Conservation (phyloP, 2,329 filamentous ascomycete genomes). For the Colletotrichum zoysiae region DNA sequence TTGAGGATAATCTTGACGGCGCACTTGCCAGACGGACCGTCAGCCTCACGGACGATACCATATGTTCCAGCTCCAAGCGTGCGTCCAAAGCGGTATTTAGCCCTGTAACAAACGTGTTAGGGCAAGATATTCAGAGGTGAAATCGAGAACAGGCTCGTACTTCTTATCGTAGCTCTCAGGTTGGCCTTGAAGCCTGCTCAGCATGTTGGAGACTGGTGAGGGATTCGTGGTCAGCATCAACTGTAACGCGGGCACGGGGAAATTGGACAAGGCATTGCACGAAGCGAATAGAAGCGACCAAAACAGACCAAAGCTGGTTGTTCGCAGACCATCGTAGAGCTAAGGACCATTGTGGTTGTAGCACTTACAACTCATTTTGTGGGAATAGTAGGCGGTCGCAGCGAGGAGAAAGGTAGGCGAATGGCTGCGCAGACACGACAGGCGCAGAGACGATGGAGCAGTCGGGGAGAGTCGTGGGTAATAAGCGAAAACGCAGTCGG, state of each 20-base stretch:
- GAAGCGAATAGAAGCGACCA: not conserved
- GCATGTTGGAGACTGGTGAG: constrained; percentile 82
- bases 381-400: constrained; percentile 13
- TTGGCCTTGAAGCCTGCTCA: constrained; percentile 96
- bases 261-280: not conserved
- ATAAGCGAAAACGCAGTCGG: constrained; percentile 30
- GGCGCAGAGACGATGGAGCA: constrained; percentile 21
- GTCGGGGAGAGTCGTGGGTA: constrained; percentile 31
- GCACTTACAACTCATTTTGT: constrained; percentile 57
- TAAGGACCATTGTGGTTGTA: not conserved
- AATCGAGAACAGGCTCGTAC: constrained; percentile 61
- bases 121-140: constrained; percentile 32
- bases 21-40: constrained; percentile 85
- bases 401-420: not conserved
- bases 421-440: not conserved
- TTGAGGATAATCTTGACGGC: constrained; percentile 99
- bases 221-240: constrained; percentile 45
- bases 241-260: not conserved
- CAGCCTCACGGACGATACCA: constrained; percentile 96
- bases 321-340: not conserved
- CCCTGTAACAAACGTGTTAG: constrained; percentile 60
- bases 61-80: constrained; percentile 98
- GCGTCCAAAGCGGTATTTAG: constrained; percentile 91
- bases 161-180: constrained; percentile 99
- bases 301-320: not conserved